Percentiles rank a stretch among this genome's conserved stretches.
Conservation (phyloP, 768 basidiomycete species). For the Mycena chlorophos region DNA sequence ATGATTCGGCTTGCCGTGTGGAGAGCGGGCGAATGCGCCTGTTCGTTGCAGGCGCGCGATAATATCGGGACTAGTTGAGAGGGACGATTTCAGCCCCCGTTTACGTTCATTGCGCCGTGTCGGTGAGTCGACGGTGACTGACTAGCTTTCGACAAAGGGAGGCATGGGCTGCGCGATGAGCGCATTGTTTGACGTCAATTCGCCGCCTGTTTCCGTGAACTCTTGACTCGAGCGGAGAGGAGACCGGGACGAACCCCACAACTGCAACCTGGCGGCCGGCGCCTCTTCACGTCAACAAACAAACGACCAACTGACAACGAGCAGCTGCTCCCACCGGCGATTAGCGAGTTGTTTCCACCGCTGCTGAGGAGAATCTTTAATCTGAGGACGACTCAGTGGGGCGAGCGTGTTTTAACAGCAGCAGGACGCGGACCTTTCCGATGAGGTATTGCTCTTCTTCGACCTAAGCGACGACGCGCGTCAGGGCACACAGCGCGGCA, state of each 20-base stretch:
- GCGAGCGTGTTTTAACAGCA: no score
- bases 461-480: constrained; percentile 31
- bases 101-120: not conserved
- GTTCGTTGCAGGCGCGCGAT: constrained; percentile 66
- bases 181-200: constrained; percentile 65
- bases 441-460: constrained; percentile 79
- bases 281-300: no score
- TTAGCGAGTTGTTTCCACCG: constrained; percentile 80
- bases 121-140: constrained; percentile 26
- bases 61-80: constrained; percentile 67
- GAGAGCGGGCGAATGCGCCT: constrained; percentile 61
- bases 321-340: constrained; percentile 65
- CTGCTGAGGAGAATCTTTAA: constrained; percentile 72
- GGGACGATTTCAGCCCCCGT: not conserved
- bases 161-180: constrained; percentile 74
- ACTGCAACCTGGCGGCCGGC: constrained; percentile 63
- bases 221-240: not conserved
- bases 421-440: constrained; percentile 68
- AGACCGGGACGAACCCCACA: constrained; percentile 55
- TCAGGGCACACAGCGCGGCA: constrained; percentile 3
- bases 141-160: constrained; percentile 68
- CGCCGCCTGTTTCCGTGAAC: constrained; percentile 55
- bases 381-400: constrained; percentile 45
- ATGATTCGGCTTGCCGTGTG: constrained; percentile 79
- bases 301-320: no score